These are phyloP conservation scores for Kodamaea sp. DNA, from an alignment of 1,139 yeast species.

Conservation along the genomic window DNA sequence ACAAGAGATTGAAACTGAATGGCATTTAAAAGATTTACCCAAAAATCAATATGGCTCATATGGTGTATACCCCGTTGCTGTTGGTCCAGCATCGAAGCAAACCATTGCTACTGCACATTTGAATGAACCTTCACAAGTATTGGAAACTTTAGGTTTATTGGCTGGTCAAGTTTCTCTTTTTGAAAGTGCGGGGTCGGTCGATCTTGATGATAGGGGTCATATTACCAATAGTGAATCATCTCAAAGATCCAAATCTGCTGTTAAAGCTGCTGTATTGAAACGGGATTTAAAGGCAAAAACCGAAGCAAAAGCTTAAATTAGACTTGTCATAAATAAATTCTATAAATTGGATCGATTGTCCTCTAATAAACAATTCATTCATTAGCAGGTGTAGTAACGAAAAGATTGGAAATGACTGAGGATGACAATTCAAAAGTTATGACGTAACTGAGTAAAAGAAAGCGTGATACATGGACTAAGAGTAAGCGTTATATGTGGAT, in stretches of 20 bases:
- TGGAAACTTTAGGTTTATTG: conserved; percentile 78
- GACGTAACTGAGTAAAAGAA: too few species aligned
- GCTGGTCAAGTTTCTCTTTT: conserved; percentile 72
- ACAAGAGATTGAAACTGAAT: conserved; percentile 52
- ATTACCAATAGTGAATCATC: conserved; percentile 46
- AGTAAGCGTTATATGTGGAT: too few species aligned
- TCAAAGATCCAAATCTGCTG: conserved; percentile 36
- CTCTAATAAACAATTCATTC: too few species aligned
- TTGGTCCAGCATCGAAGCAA: conserved; percentile 89
- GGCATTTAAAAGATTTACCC: conserved; percentile 36
- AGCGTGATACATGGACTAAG: too few species aligned
- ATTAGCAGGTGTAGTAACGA: too few species aligned
- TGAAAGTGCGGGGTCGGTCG: conserved; percentile 73
- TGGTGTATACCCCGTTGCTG: conserved; percentile 85
- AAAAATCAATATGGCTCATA: conserved; percentile 47
- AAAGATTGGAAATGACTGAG: too few species aligned
- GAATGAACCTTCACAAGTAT: conserved; percentile 79
- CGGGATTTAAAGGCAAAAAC: neutral
- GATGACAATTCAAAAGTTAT: too few species aligned
- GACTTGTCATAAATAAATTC: neutral
- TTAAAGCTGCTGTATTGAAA: conserved; percentile 28
- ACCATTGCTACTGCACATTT: conserved; percentile 89
- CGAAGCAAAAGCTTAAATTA: too few species aligned
- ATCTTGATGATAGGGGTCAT: conserved; percentile 74
- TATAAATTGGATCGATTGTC: too few species aligned